A percentile compares a stretch with the other conserved stretches of the same genome.
Conservation (phyloP, 371 early-diverging fungal genomes). For the Apophysomyces elegans region DNA sequence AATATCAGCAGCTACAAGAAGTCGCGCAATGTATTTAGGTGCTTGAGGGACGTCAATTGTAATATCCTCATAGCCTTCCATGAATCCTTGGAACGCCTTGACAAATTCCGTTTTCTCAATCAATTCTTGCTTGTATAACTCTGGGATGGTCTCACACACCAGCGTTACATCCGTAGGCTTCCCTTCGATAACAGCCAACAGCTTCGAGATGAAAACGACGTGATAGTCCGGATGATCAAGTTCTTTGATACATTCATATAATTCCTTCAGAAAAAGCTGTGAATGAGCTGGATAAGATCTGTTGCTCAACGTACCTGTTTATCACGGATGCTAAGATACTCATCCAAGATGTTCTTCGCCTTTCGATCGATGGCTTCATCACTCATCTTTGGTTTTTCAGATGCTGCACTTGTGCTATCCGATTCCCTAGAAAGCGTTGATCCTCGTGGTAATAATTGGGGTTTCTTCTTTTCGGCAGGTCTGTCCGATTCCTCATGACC, state of each 20-base stretch:
- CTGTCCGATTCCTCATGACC: constrained; percentile 47
- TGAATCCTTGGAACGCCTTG: constrained; percentile 62
- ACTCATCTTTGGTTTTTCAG: constrained; percentile 49
- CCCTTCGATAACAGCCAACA: constrained; percentile 53
- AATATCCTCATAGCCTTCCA: constrained; percentile 76
- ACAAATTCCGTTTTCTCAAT: constrained; percentile 45
- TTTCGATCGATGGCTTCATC: constrained; percentile 63
- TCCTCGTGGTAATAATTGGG: constrained; percentile 50
- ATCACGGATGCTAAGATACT: constrained; percentile 68
- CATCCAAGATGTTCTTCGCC: constrained; percentile 69
- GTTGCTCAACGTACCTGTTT: constrained; percentile 33
- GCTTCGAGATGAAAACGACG: constrained; percentile 49
- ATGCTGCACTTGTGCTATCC: constrained; percentile 21
- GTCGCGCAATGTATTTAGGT: constrained; percentile 65
- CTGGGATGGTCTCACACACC: constrained; percentile 60
- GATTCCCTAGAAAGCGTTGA: constrained; percentile 18
- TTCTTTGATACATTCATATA: constrained; percentile 74
- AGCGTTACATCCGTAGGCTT: constrained; percentile 64
- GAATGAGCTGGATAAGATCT: no score
- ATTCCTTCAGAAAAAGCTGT: constrained; percentile 27
- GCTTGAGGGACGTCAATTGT: constrained; percentile 83
- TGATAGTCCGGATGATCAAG: constrained; percentile 60
- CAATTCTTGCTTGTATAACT: constrained; percentile 45
- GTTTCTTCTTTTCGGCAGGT: constrained; percentile 41
- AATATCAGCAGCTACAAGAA: constrained; percentile 62